Conservation (phyloP, 345 rosid genomes). For the Arabidopsis thaliana region TAIR10.1 NC_003070.9:17982001-17982500, state of each 20-base stretch:
- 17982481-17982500: slow-evolving; percentile 97
- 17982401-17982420: slow-evolving; percentile 47
- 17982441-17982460: slow-evolving; percentile 90
- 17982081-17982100: slow-evolving; percentile 14
- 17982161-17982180: background rate
- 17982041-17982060: slow-evolving; percentile 48
- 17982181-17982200: background rate
- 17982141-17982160: background rate
- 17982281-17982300: background rate
- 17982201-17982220: background rate
- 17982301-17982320: background rate
- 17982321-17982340: background rate
- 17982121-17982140: slow-evolving; percentile 12
- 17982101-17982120: background rate
- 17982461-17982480: slow-evolving; percentile 90
- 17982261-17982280: background rate
- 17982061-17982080: slow-evolving; percentile 43
- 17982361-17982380: background rate
- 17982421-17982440: slow-evolving; percentile 82
- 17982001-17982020: slow-evolving; percentile 42
- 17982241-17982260: background rate
- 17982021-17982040: slow-evolving; percentile 46
- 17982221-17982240: background rate
- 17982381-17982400: slow-evolving; percentile 66
- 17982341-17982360: background rate